phyloP scores from a whole-genome alignment of 2,329 filamentous ascomycete genomes.

The Helminthosporium solani region DNA sequence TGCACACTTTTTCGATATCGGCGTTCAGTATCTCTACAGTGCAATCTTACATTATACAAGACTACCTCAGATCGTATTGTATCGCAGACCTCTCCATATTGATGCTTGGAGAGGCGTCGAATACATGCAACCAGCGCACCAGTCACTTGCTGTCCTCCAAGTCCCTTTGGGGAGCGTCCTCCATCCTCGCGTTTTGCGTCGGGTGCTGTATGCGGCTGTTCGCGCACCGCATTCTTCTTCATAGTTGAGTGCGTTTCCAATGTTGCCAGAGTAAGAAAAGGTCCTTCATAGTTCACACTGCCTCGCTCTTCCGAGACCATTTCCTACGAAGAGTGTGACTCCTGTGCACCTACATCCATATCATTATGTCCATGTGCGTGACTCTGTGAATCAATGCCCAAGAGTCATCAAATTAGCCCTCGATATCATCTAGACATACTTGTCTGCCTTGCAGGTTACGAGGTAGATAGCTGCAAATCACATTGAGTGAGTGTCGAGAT shows the following conservation, averaged over 20 bases:
- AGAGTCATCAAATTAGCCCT: slow-evolving; percentile 37
- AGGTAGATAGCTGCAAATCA: too few species aligned
- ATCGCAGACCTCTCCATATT: too few species aligned
- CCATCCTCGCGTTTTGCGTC: slow-evolving; percentile 51
- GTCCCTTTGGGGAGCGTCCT: slow-evolving; percentile 49
- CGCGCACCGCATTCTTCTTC: slow-evolving; percentile 35
- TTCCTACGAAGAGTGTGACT: slow-evolving; percentile 53
- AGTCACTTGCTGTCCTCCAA: slow-evolving; percentile 51
- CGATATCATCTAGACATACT: too few species aligned
- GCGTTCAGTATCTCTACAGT: too few species aligned
- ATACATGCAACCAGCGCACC: slow-evolving; percentile 39
- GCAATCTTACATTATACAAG: too few species aligned
- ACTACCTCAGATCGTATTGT: too few species aligned
- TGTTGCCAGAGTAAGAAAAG: slow-evolving; percentile 51
- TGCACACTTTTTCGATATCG: too few species aligned
- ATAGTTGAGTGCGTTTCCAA: slow-evolving; percentile 3
- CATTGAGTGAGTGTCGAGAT: too few species aligned
- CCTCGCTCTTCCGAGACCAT: slow-evolving; percentile 46
- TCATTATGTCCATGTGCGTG: too few species aligned
- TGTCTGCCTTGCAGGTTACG: too few species aligned
- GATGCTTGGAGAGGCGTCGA: too few species aligned
- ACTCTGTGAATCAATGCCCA: slow-evolving; percentile 7
- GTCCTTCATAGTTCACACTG: slow-evolving; percentile 59
- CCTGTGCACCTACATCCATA: slow-evolving; percentile 52
- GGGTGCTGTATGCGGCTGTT: slow-evolving; percentile 43